phyloP scores from a whole-genome alignment of 2,329 filamentous ascomycete species.

The Trichophaea hybrida region DNA sequence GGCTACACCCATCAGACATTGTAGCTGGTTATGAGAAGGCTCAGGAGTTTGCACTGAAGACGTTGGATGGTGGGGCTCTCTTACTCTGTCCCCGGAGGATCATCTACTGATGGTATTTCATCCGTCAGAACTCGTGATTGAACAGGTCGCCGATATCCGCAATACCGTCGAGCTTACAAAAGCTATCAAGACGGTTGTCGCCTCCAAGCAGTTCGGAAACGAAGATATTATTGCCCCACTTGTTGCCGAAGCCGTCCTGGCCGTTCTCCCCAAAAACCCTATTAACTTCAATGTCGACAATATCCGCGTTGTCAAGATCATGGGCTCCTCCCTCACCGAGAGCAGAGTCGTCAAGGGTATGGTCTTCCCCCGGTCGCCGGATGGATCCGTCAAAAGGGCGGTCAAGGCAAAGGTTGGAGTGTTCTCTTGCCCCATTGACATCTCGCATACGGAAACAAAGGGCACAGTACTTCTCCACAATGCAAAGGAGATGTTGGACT shows the following conservation, averaged over 20 bases:
- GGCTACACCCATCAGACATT: conserved; percentile 95
- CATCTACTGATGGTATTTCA: not conserved
- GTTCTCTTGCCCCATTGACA: conserved; percentile 91
- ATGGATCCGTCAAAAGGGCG: conserved; percentile 75
- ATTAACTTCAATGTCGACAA: conserved; percentile 98
- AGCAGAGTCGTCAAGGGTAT: conserved; percentile 92
- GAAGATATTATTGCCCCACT: conserved; percentile 78
- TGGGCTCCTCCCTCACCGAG: conserved; percentile 91
- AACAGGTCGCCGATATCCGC: conserved; percentile 74
- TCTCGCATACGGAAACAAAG: conserved; percentile 94
- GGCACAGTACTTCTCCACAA: conserved; percentile 94
- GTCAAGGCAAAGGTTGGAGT: conserved; percentile 89
- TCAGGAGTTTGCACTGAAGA: conserved; percentile 70
- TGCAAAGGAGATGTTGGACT: conserved; percentile 96
- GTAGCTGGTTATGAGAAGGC: conserved; percentile 92
- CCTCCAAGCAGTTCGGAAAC: conserved; percentile 88
- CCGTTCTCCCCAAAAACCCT: conserved; percentile 90
- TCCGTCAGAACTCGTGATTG: conserved; percentile 59
- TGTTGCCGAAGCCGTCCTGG: conserved; percentile 70
- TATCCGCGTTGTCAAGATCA: conserved; percentile 97
- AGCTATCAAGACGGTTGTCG: conserved; percentile 86
- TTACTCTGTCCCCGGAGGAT: not conserved
- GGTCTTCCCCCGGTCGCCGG: conserved; percentile 94
- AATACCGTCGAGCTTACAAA: conserved; percentile 78
- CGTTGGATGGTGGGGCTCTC: conserved; percentile 49